These are phyloP conservation scores for Paramecium sonneborni DNA, from an alignment of 73 alveolate species.

Conservation along the genomic window DNA sequence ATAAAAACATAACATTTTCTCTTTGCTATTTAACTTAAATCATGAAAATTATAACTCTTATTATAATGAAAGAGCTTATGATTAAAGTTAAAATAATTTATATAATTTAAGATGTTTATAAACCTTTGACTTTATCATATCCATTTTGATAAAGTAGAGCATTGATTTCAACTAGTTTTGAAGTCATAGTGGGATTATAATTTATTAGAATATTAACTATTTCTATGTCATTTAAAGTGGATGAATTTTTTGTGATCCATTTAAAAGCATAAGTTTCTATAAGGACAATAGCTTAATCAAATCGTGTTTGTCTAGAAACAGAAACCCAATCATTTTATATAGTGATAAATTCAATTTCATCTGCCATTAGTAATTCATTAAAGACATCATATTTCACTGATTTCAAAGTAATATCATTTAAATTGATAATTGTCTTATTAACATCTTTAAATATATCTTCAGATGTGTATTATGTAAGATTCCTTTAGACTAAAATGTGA, in stretches of 20 bases:
- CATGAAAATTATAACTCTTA: not conserved
- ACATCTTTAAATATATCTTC: not conserved
- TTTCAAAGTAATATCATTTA: not conserved
- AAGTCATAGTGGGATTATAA: not conserved
- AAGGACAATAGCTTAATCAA: not conserved
- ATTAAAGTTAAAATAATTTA: not conserved
- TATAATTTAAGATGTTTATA: not conserved
- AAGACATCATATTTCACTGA: not conserved
- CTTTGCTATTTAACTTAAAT: conserved; percentile 37
- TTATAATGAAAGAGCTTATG: not conserved
- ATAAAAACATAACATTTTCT: conserved; percentile 53
- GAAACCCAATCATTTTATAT: not conserved
- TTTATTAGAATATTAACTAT: not conserved
- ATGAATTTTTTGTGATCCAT: not conserved
- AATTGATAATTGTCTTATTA: not conserved
- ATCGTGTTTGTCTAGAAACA: not conserved
- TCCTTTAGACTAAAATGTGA: not conserved
- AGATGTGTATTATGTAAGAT: not conserved
- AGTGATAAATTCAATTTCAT: not conserved
- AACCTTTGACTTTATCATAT: not conserved
- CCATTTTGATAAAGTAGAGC: not conserved
- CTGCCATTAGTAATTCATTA: not conserved
- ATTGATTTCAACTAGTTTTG: not conserved
- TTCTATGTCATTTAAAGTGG: not conserved
- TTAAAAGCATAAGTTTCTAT: not conserved